These are phyloP conservation scores for Aspergillus sp. DNA, from an alignment of 2,329 filamentous ascomycete genomes.

Conservation along the genomic window DNA sequence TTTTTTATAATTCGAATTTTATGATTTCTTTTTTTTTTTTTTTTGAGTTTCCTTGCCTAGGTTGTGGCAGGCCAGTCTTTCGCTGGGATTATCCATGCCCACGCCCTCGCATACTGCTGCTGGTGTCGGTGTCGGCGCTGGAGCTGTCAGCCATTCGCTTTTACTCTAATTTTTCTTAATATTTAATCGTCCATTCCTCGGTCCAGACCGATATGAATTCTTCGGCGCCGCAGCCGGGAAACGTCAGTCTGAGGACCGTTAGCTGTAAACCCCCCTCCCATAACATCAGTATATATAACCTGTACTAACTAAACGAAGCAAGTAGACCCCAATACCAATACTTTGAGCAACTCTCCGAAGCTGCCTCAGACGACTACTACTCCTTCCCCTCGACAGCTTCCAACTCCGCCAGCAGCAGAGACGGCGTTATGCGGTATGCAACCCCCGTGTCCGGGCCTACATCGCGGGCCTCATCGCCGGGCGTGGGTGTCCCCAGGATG, in stretches of 20 bases:
- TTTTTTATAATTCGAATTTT: too few relatives aligned
- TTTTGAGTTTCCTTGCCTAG: too few relatives aligned
- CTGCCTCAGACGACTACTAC: slow-evolving; percentile 45
- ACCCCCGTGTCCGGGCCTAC: slow-evolving; percentile 37
- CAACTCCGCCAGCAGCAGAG: slow-evolving; percentile 28
- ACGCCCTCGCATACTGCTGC: slow-evolving; percentile 1
- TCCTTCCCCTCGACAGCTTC: slow-evolving; percentile 38
- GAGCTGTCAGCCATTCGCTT: neutral
- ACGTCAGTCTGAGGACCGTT: slow-evolving; percentile 31
- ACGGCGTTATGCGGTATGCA: slow-evolving; percentile 36
- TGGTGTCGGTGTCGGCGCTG: neutral
- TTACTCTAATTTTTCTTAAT: neutral
- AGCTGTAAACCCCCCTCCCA: slow-evolving; percentile 26
- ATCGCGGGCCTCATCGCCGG: slow-evolving; percentile 20
- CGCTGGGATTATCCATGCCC: slow-evolving; percentile 5
- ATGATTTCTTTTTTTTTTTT: too few relatives aligned
- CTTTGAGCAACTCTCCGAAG: slow-evolving; percentile 39
- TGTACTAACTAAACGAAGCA: slow-evolving; percentile 21
- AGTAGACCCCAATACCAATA: slow-evolving; percentile 40
- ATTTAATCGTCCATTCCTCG: neutral
- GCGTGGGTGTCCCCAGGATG: too few relatives aligned
- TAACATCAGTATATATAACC: neutral
- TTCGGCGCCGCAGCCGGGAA: slow-evolving; percentile 9
- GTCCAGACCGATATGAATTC: slow-evolving; percentile 19
- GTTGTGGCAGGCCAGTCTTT: slow-evolving; percentile 9